Conservation (phyloP, 768 basidiomycete species). For the Auricularia sp. region DNA sequence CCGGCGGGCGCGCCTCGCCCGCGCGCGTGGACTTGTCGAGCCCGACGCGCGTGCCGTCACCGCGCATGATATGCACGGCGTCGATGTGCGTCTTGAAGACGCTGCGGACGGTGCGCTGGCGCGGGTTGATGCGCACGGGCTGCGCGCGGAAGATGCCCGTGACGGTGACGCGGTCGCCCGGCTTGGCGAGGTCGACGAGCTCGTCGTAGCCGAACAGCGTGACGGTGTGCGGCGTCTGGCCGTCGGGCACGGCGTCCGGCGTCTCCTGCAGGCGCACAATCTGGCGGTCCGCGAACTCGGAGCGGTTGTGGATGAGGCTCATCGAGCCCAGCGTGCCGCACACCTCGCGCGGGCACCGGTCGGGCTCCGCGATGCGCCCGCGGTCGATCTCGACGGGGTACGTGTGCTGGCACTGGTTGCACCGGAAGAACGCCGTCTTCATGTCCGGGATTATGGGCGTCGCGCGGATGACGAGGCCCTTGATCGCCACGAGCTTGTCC, state of each 20-base stretch:
- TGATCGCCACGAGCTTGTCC: constrained; percentile 92
- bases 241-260: constrained; percentile 94
- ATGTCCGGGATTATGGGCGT: constrained; percentile 98
- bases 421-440: constrained; percentile 97
- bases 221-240: constrained; percentile 96
- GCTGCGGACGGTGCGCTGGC: constrained; percentile 84
- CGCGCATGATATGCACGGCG: constrained; percentile 82
- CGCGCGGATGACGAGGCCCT: constrained; percentile 93
- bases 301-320: constrained; percentile 93
- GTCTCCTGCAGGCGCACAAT: constrained; percentile 95
- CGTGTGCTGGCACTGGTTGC: constrained; percentile 92
- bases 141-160: constrained; percentile 93
- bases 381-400: constrained; percentile 94
- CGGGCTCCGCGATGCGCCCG: constrained; percentile 93
- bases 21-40: constrained; percentile 71
- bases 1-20: constrained; percentile 58
- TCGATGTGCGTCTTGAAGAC: constrained; percentile 97
- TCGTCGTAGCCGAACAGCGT: constrained; percentile 97
- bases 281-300: constrained; percentile 92
- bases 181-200: constrained; percentile 91
- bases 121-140: constrained; percentile 89
- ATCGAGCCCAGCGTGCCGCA: constrained; percentile 83
- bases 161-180: constrained; percentile 84
- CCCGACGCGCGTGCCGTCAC: constrained; percentile 51
- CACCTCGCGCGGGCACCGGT: constrained; percentile 84